A percentile compares a stretch with the other conserved stretches of the same genome.
Evolutionary conservation across 306 rosid genomes (phyloP).

Genomic region (Bauhinia variegata): DNA sequence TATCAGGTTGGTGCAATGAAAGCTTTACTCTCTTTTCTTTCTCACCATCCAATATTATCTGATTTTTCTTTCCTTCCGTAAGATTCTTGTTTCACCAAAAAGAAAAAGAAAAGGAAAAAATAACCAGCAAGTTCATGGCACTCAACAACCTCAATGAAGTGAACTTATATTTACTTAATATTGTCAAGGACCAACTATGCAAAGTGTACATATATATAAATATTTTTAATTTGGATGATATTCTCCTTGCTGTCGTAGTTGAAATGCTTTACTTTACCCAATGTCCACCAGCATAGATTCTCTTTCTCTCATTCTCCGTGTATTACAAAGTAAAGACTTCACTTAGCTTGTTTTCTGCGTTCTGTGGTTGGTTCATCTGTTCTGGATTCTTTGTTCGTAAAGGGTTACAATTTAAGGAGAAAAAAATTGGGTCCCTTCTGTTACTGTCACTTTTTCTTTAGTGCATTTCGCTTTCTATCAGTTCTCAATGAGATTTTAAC

Average conservation of each 20-base stretch:
- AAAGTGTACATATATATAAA: constrained; percentile 3
- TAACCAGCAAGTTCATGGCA: constrained; percentile 37
- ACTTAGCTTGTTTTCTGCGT: constrained; percentile 55
- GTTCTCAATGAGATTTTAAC: constrained; percentile 43
- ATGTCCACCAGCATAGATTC: constrained; percentile 72
- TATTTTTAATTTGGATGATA: constrained; percentile 35
- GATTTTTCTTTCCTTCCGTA: neutral
- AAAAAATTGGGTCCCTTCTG: constrained; percentile 12
- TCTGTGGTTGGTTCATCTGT: constrained; percentile 39
- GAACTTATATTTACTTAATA: constrained; percentile 45
- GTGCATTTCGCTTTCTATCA: constrained; percentile 74
- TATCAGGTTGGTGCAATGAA: constrained; percentile 57
- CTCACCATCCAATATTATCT: constrained; percentile 37
- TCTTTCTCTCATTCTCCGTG: constrained; percentile 39
- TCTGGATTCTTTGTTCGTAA: constrained; percentile 59
- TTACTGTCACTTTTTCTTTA: constrained; percentile 49
- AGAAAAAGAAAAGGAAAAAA: neutral
- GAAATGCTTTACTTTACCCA: constrained; percentile 62
- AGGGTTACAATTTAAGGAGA: constrained; percentile 37
- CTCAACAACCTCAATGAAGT: constrained; percentile 35
- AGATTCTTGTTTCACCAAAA: constrained; percentile 28
- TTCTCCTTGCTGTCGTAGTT: constrained; percentile 55
- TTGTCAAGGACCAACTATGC: constrained; percentile 27
- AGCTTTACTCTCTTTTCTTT: constrained; percentile 53
- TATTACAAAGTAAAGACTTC: constrained; percentile 50